Evolutionary conservation across 331 rosid species (phyloP).

Genomic region (Acacia pycnantha): DNA sequence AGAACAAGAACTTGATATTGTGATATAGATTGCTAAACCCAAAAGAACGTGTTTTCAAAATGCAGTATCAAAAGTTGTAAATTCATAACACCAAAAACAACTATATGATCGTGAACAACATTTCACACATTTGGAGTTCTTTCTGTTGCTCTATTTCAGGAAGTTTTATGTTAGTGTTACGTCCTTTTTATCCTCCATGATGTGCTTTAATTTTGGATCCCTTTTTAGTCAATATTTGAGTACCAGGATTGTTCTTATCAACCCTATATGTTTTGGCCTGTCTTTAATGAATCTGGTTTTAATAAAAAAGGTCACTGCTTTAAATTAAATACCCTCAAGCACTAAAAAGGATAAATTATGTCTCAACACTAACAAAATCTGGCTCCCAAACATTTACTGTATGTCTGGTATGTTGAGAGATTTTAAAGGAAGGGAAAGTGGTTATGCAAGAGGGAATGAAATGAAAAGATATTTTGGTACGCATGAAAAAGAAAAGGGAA

Average conservation of each 20-base stretch:
- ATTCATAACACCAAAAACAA: background rate
- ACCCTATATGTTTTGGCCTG: background rate
- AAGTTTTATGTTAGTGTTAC: background rate
- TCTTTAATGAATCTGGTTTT: background rate
- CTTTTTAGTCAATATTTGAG: background rate
- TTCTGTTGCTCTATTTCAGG: background rate
- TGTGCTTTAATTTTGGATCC: background rate
- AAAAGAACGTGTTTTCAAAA: background rate
- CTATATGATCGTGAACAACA: background rate
- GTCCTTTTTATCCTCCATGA: background rate
- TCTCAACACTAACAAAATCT: background rate
- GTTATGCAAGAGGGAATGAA: background rate
- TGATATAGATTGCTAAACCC: background rate
- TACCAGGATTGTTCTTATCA: no score
- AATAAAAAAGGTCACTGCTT: background rate
- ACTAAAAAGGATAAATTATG: background rate
- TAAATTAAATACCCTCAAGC: background rate
- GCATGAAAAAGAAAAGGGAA: background rate
- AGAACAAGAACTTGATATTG: slow-evolving; percentile 13
- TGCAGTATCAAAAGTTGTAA: background rate
- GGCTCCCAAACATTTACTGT: background rate
- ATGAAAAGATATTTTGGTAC: background rate
- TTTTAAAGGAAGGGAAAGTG: background rate
- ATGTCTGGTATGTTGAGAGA: background rate
- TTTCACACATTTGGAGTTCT: background rate